Conservation (phyloP, 805 yeast genomes). For the Starmerella asiatica region DNA sequence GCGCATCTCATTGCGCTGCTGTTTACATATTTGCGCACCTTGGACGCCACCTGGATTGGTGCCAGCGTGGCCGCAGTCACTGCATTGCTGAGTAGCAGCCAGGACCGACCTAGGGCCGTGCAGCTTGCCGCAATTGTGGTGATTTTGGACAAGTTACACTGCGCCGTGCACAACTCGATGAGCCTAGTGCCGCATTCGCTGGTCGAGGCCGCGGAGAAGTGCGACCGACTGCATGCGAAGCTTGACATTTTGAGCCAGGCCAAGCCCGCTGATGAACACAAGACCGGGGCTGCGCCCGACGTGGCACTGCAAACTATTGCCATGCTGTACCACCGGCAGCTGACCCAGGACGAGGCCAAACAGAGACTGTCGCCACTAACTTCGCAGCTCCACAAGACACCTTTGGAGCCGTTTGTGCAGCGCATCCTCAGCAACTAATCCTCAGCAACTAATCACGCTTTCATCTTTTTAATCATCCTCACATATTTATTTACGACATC, state of each 20-base stretch:
- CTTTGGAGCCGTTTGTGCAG: constrained; percentile 9
- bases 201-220: constrained; percentile 1
- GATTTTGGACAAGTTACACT: constrained; percentile 13
- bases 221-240: constrained; percentile 7
- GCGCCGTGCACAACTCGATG: constrained; percentile 7
- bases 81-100: constrained; percentile 3
- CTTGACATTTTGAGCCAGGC: constrained; percentile 2
- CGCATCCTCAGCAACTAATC: background rate
- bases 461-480: too few relatives aligned
- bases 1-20: constrained; percentile 27
- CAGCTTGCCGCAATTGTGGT: constrained; percentile 17
- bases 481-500: background rate
- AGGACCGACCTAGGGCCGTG: background rate
- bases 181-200: constrained; percentile 11
- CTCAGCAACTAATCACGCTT: too few relatives aligned
- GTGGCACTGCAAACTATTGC: constrained; percentile 6
- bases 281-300: constrained; percentile 7
- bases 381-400: constrained; percentile 11
- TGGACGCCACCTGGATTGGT: constrained; percentile 27
- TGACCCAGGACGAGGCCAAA: constrained; percentile 2
- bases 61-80: constrained; percentile 25
- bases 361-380: constrained; percentile 2
- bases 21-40: constrained; percentile 25
- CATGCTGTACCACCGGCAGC: constrained; percentile 1
- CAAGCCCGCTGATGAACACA: background rate